Base-by-base conservation (phyloP, 1,284 basidiomycete genomes). In the Cryptococcus floricola region DNA sequence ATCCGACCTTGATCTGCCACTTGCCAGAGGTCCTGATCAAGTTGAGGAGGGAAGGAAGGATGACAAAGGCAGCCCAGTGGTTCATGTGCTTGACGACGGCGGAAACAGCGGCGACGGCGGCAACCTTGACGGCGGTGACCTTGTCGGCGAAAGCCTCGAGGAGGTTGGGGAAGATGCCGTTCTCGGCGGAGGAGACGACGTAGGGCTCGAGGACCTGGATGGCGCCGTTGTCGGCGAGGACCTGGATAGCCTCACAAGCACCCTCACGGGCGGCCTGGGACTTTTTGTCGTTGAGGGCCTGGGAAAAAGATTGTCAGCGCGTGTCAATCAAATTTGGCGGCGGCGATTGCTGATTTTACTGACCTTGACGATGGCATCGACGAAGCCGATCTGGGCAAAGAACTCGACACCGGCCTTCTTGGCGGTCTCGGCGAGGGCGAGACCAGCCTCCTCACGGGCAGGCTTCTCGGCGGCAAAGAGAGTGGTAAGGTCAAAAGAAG, bases 1-100 rank as follows among this genome's bases (percentile, higher is more conserved):
- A 84, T 57, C 95, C 95, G 38, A 86, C 89, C 87, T 99, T 99
- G 82, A 97, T 79, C 80, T 98, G 96, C 96, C 95, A 98, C 81
- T 99, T 99, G 74, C 95, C 94, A 73, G 92, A 90, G 68, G 89
- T 90, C 81, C 89, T 89, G 81, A 96, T 89, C 81, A 98, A 87
- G 78, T 91, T 84, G 77, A 98, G 90, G 76, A 98, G 82, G 64
- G 88, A 81, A 59, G 93, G 91, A 73, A 98, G 87, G 73, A 98
- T 78, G 73, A 91, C 84, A 59, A 85, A 83, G 39, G 88, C 81
- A 50, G 87, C 89, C 93, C 94, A 98, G 37, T 89, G 87, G 81
- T 89, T 93, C 87, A 92, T 90, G 66, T 83, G 81, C 70, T 87
- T 81, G 72, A 86, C 87, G 71, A 88, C 88, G 70, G 83, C 81